A percentile compares a stretch with the other conserved stretches of the same genome.
Conservation (phyloP, 2,329 filamentous ascomycete species). For the Penicillium sp. region DNA sequence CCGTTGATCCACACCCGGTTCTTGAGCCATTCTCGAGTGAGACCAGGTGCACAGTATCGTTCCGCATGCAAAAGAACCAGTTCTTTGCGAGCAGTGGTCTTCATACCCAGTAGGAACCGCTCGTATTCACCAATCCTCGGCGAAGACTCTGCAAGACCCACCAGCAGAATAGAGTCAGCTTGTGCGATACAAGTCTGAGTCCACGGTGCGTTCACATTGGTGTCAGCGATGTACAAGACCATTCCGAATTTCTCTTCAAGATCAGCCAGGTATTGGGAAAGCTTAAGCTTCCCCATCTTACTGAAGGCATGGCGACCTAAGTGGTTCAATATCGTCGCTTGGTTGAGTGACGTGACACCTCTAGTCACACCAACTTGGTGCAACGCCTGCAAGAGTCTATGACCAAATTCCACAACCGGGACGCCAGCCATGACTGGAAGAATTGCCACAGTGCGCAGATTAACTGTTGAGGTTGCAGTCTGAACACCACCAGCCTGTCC, state of each 20-base stretch:
- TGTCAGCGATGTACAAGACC: constrained; percentile 93
- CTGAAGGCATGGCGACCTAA: constrained; percentile 95
- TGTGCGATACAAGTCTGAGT: constrained; percentile 97
- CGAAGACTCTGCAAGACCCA: constrained; percentile 86
- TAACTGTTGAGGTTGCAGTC: constrained; percentile 75
- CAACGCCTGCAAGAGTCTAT: constrained; percentile 80
- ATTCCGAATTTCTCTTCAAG: constrained; percentile 96
- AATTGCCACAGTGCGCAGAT: constrained; percentile 87
- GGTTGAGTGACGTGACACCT: constrained; percentile 87
- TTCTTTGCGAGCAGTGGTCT: constrained; percentile 92
- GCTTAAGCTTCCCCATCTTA: constrained; percentile 92
- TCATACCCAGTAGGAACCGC: constrained; percentile 91
- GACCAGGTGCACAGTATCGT: constrained; percentile 76
- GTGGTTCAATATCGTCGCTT: constrained; percentile 90
- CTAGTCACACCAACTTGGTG: constrained; percentile 85
- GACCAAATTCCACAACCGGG: constrained; percentile 92
- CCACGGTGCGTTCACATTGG: constrained; percentile 95
- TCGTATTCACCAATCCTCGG: constrained; percentile 94
- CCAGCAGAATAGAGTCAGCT: constrained; percentile 90
- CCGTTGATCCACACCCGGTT: constrained; percentile 98
- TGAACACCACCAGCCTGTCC: constrained; percentile 52
- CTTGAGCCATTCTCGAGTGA: constrained; percentile 84
- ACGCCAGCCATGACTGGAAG: constrained; percentile 88
- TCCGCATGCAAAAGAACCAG: constrained; percentile 87
- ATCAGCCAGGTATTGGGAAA: constrained; percentile 94